A percentile compares a stretch with the other conserved stretches of the same genome.
Conservation (phyloP, 1,284 basidiomycete species). For the Microbotryomycetes sp. region DNA sequence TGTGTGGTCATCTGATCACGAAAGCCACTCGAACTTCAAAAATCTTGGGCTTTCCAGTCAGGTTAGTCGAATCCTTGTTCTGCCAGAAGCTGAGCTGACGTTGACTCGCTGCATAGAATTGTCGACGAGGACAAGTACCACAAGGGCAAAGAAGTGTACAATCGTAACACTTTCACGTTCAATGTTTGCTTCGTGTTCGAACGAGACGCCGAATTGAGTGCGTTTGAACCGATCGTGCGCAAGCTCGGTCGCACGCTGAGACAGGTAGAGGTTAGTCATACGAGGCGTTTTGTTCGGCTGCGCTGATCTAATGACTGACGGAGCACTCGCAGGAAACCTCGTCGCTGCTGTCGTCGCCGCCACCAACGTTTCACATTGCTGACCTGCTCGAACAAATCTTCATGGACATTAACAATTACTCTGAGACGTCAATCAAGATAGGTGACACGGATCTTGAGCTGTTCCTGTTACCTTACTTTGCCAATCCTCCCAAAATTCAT, state of each 20-base stretch:
- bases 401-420: conserved; percentile 94
- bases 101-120: conserved; percentile 42
- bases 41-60: conserved; percentile 81
- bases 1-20: conserved; percentile 82
- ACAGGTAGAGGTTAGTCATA: conserved; percentile 67
- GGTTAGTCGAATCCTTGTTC: conserved; percentile 36
- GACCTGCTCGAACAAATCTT: conserved; percentile 92
- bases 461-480: conserved; percentile 90
- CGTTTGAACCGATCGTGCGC: conserved; percentile 91
- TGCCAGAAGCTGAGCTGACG: background rate
- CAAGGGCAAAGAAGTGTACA: conserved; percentile 62
- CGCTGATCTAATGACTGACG: background rate
- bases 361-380: conserved; percentile 65
- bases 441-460: conserved; percentile 85
- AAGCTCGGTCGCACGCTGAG: conserved; percentile 86
- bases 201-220: conserved; percentile 75
- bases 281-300: background rate
- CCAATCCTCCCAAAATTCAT: conserved; percentile 79
- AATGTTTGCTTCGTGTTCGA: conserved; percentile 90
- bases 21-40: conserved; percentile 59
- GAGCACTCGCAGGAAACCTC: conserved; percentile 69
- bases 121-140: conserved; percentile 57
- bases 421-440: conserved; percentile 83
- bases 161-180: conserved; percentile 84
- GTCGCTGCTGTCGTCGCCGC: conserved; percentile 69